These are phyloP conservation scores for Asterophora lycoperdoides DNA, from an alignment of 768 basidiomycete genomes.

Conservation along the genomic window DNA sequence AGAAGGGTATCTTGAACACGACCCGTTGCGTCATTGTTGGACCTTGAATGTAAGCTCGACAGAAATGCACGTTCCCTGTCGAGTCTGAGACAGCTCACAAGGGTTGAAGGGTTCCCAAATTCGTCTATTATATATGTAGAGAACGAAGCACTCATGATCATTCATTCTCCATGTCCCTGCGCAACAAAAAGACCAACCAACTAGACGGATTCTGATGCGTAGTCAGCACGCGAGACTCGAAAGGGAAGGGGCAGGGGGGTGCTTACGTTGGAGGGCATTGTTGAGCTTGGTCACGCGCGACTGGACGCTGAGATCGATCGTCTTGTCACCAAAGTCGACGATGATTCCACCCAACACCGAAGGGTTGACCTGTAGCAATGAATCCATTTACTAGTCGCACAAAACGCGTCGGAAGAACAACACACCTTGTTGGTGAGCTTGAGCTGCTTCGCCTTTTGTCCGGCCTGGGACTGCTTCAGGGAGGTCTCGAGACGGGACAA, in stretches of 20 bases:
- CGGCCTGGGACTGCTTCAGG: constrained; percentile 83
- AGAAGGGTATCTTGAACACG: neutral
- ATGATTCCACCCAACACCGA: constrained; percentile 88
- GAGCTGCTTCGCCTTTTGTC: constrained; percentile 80
- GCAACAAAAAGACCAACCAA: constrained; percentile 6
- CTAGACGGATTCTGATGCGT: constrained; percentile 36
- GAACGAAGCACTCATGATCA: constrained; percentile 1
- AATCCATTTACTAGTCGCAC: neutral
- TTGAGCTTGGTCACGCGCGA: constrained; percentile 95
- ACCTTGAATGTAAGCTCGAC: neutral
- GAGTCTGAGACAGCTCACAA: neutral
- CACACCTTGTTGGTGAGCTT: constrained; percentile 89
- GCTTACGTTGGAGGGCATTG: constrained; percentile 75
- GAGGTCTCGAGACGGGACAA: constrained; percentile 76
- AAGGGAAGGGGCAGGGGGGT: constrained; percentile 17
- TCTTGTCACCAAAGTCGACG: constrained; percentile 98
- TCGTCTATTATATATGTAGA: constrained; percentile 17
- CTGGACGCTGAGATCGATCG: constrained; percentile 91
- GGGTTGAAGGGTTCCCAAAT: constrained; percentile 4
- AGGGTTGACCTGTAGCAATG: constrained; percentile 71
- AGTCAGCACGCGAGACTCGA: neutral
- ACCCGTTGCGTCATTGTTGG: neutral
- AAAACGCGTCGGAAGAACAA: constrained; percentile 1
- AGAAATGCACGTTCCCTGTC: neutral
- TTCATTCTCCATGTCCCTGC: constrained; percentile 1